These are phyloP conservation scores for Firmiana major DNA, from an alignment of 345 rosid species.

Conservation along the genomic window DNA sequence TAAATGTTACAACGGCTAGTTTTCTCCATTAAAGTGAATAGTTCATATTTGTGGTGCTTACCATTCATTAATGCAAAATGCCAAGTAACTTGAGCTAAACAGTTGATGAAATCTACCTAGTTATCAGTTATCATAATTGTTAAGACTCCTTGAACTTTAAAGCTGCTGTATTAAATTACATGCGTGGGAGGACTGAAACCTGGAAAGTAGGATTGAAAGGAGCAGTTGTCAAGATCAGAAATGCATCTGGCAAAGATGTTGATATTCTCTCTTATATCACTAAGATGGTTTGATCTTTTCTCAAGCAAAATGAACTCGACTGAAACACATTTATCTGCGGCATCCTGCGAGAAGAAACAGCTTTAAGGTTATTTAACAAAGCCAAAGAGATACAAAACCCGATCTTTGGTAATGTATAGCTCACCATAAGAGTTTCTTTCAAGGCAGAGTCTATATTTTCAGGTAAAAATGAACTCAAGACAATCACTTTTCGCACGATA, in stretches of 20 bases:
- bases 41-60: neutral
- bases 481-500: slow-evolving; percentile 58
- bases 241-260: slow-evolving; percentile 46
- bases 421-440: slow-evolving; percentile 59
- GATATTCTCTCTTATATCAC: slow-evolving; percentile 42
- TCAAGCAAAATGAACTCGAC: slow-evolving; percentile 73
- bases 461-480: slow-evolving; percentile 60
- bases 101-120: neutral
- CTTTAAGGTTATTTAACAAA: neutral
- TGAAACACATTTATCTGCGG: slow-evolving; percentile 71
- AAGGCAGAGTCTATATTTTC: slow-evolving; percentile 34
- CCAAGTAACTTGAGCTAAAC: neutral
- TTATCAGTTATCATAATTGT: neutral
- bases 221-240: slow-evolving; percentile 90
- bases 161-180: neutral
- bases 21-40: neutral
- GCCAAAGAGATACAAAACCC: neutral
- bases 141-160: neutral
- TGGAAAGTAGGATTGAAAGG: slow-evolving; percentile 54
- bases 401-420: slow-evolving; percentile 15
- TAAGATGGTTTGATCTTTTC: slow-evolving; percentile 45
- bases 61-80: neutral
- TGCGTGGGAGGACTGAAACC: slow-evolving; percentile 31
- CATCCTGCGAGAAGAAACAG: slow-evolving; percentile 46
- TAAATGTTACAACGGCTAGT: neutral